Evolutionary conservation across 1,139 yeast genomes (phyloP), one percentile per base, ranked within the genome.

Genomic region (Yamadazyma sp.): DNA sequence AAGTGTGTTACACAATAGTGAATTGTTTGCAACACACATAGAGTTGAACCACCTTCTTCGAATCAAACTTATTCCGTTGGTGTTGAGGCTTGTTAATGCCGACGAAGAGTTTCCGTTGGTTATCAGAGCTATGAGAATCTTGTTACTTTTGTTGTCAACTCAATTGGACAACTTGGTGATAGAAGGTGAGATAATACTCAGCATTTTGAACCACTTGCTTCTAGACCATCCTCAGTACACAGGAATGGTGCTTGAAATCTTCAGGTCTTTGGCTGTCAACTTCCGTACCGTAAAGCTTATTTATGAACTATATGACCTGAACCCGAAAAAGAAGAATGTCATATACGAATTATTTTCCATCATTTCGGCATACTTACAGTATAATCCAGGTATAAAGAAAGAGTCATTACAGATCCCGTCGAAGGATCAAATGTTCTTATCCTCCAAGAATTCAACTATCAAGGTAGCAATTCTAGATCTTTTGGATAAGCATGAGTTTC

Each of bases 171-270:
- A 79, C 12, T 61, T 90, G 25, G 82, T 78, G 37, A 75, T 86
- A 28, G 97, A 90, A 57, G 73, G 87, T 22, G 96, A 88, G 53
- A 88, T 88, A 6, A 78, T 90, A 1, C 60, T 90, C 16, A 81
- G 95, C 0, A 68, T 84, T 29, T 61, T 89, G 27, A 85, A 86
- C 21, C 95, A 86, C 51, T 72, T 78, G 30, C 57, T 87, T 8
- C 69, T 68, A 16, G 46, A 52, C 11, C 46, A 43, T 13, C 17
- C 40, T 2, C 45, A 50, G 9, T 90, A 97, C 96, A 86, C 86
- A 48, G 78, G 80, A 44, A 57, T 88, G 17, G 78, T 88, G 0
- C 62, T 88, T 42, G 97, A 90, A 57, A 73, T 86, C 13, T 84
- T 80, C 54, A 75, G 73, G 37, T 76, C 76, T 0, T 56, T 88